A percentile compares a stretch with the other conserved stretches of the same genome.
These are phyloP conservation scores for Yamadazyma membranifaciens DNA, from an alignment of 1,139 yeast species.

Conservation along the genomic window DNA sequence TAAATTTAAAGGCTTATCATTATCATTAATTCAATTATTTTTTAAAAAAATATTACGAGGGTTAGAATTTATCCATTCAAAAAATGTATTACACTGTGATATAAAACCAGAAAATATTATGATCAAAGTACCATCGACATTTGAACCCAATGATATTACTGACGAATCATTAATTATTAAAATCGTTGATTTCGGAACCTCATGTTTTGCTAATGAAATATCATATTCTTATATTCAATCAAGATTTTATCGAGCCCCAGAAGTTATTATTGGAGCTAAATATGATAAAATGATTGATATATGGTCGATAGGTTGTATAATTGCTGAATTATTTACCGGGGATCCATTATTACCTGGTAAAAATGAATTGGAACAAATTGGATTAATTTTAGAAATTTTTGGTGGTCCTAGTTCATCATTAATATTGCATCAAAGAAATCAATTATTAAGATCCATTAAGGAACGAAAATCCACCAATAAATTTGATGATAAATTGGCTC, in stretches of 20 bases:
- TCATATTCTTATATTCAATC: slow-evolving; percentile 63
- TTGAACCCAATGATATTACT: slow-evolving; percentile 10
- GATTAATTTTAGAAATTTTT: slow-evolving; percentile 54
- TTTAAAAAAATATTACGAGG: slow-evolving; percentile 59
- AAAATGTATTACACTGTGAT: slow-evolving; percentile 80
- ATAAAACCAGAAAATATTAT: slow-evolving; percentile 88
- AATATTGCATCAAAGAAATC: slow-evolving; percentile 24
- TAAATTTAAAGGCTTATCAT: slow-evolving; percentile 59
- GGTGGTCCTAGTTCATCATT: slow-evolving; percentile 55
- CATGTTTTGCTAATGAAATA: slow-evolving; percentile 47
- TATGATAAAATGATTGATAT: slow-evolving; percentile 71
- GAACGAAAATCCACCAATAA: slow-evolving; percentile 16
- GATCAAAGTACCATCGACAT: slow-evolving; percentile 35
- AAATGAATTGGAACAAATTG: slow-evolving; percentile 66
- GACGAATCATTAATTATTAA: slow-evolving; percentile 36
- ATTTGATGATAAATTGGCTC: slow-evolving; percentile 10
- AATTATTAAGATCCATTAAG: slow-evolving; percentile 18
- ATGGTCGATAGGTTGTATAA: slow-evolving; percentile 76
- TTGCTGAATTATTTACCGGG: slow-evolving; percentile 67
- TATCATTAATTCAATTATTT: slow-evolving; percentile 49
- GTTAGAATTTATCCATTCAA: slow-evolving; percentile 55
- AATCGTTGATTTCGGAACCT: slow-evolving; percentile 67
- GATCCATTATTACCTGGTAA: slow-evolving; percentile 68
- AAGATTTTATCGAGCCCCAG: slow-evolving; percentile 71
- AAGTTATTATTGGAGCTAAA: slow-evolving; percentile 75